Evolutionary conservation across 2,329 filamentous ascomycete genomes (phyloP).

Genomic region (Westerdykella aurantiaca): DNA sequence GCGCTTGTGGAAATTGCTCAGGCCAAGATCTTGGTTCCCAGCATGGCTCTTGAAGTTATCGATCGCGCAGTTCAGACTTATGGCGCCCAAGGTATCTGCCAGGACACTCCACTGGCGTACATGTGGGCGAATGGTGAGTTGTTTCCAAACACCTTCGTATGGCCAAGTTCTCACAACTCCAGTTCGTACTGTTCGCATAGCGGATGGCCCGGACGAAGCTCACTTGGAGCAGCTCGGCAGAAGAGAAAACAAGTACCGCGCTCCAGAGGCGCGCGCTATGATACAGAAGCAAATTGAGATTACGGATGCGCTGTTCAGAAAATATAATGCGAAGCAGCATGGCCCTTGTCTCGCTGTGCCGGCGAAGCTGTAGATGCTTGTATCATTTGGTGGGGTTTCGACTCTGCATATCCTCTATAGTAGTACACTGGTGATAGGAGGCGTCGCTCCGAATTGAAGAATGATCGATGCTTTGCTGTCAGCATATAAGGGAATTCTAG

Average conservation of each 20-base stretch:
- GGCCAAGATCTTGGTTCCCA: conserved; percentile 83
- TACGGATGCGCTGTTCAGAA: conserved; percentile 57
- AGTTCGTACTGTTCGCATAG: conserved; percentile 72
- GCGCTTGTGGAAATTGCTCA: conserved; percentile 86
- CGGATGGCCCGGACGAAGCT: conserved; percentile 92
- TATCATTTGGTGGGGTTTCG: too few species aligned
- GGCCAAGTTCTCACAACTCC: too few species aligned
- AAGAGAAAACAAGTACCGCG: conserved; percentile 64
- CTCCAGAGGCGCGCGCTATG: conserved; percentile 51
- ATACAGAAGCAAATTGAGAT: conserved; percentile 58
- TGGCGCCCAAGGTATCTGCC: conserved; percentile 79
- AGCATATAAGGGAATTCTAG: too few species aligned
- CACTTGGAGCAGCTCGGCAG: conserved; percentile 63
- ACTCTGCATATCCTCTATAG: too few species aligned
- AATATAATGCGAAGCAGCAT: conserved; percentile 40
- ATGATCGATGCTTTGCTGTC: too few species aligned
- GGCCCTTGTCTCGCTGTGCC: conserved; percentile 5
- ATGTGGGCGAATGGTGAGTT: conserved; percentile 59
- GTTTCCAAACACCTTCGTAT: too few species aligned
- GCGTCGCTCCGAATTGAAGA: too few species aligned
- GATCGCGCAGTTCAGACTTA: conserved; percentile 88
- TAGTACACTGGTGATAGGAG: too few species aligned
- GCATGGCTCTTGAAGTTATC: conserved; percentile 74
- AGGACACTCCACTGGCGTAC: conserved; percentile 75
- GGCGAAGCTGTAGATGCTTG: too few species aligned